Evolutionary conservation across 345 rosid species (phyloP).

Genomic region (Lagerstroemia speciosa): DNA sequence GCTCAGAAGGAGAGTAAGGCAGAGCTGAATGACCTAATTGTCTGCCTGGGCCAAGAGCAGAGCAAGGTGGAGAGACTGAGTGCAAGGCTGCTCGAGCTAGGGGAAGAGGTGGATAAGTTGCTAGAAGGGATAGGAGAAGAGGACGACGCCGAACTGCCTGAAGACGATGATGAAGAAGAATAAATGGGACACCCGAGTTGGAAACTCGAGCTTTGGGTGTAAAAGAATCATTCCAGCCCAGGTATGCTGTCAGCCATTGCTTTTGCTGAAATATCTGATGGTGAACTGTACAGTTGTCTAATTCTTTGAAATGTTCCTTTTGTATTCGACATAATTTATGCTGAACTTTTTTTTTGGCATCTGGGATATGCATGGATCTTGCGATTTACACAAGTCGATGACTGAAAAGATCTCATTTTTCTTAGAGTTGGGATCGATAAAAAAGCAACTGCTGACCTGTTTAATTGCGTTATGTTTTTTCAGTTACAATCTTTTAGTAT

Average conservation of each 20-base stretch:
- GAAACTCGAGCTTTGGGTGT: neutral
- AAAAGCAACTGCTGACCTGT: too few relatives aligned
- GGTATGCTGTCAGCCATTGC: neutral
- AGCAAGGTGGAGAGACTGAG: constrained; percentile 86
- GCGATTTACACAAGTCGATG: too few relatives aligned
- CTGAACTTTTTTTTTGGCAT: neutral
- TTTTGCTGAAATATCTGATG: neutral
- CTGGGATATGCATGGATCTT: too few relatives aligned
- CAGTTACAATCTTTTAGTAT: too few relatives aligned
- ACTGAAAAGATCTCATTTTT: too few relatives aligned
- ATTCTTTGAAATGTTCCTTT: neutral
- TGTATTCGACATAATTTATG: too few relatives aligned
- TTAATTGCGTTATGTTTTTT: too few relatives aligned
- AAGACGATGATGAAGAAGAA: constrained; percentile 59
- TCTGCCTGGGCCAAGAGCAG: constrained; percentile 97
- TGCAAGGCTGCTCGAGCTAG: constrained; percentile 61
- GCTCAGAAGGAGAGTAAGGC: constrained; percentile 92
- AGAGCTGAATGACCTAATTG: constrained; percentile 86
- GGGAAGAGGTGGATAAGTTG: constrained; percentile 73
- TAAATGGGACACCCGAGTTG: constrained; percentile 24
- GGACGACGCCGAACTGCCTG: constrained; percentile 44
- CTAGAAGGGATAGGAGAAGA: constrained; percentile 91
- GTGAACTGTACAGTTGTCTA: constrained; percentile 4
- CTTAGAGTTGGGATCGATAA: too few relatives aligned
- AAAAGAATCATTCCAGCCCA: too few relatives aligned